A percentile compares a stretch with the other conserved stretches of the same genome.
Evolutionary conservation across 176 grass and related monocot species (phyloP).

Genomic region (Juncus effusus): DNA sequence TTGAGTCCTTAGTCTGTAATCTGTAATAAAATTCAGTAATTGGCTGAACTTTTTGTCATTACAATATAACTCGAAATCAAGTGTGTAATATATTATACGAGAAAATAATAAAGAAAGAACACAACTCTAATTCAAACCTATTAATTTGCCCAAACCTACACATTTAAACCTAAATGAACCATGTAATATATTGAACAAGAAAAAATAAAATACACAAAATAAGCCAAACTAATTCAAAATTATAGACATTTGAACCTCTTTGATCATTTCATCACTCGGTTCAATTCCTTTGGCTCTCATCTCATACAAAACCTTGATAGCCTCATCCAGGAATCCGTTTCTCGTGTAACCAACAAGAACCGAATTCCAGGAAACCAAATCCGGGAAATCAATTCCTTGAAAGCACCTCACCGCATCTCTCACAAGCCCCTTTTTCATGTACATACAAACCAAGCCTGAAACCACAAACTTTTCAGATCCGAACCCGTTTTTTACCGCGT

Average conservation of each 20-base stretch:
- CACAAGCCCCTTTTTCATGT: constrained; percentile 46
- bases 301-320: constrained; percentile 45
- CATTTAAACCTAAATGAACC: too few species aligned
- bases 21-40: too few species aligned
- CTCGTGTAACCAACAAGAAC: constrained; percentile 58
- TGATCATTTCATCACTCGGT: constrained; percentile 28
- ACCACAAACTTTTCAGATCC: constrained; percentile 51
- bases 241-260: constrained; percentile 36
- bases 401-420: constrained; percentile 53
- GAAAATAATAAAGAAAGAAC: too few species aligned
- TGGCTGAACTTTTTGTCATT: too few species aligned
- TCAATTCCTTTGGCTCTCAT: constrained; percentile 64
- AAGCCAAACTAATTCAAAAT: too few species aligned
- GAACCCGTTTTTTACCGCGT: constrained; percentile 56
- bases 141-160: too few species aligned
- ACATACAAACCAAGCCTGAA: constrained; percentile 70
- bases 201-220: too few species aligned
- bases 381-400: constrained; percentile 29
- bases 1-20: too few species aligned
- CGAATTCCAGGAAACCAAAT: constrained; percentile 56
- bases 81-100: too few species aligned
- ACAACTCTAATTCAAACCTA: too few species aligned
- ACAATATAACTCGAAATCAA: too few species aligned
- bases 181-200: too few species aligned
- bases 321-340: constrained; percentile 41